Evolutionary conservation across 177 flowering plant species (phyloP).

Genomic region (Vitis hybrid): DNA sequence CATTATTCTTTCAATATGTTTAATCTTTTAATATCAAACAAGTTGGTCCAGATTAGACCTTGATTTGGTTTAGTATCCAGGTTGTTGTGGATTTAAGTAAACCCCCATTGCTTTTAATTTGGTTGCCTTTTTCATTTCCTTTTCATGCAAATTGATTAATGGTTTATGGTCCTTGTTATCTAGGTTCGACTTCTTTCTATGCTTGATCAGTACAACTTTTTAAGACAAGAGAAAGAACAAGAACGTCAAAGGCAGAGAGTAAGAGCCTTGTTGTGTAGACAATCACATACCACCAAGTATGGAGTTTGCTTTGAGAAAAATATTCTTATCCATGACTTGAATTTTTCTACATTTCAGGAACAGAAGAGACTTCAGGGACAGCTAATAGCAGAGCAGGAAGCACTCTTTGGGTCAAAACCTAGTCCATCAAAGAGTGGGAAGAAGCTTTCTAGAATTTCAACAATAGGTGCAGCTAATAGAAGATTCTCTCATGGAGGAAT

Average conservation of each 20-base stretch:
- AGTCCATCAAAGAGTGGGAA: constrained; percentile 48
- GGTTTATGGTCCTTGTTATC: not conserved
- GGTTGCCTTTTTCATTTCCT: not conserved
- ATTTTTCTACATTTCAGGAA: constrained; percentile 41
- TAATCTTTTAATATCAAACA: not conserved
- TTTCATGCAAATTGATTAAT: not conserved
- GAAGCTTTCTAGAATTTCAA: constrained; percentile 28
- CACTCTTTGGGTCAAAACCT: constrained; percentile 63
- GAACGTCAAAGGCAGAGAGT: constrained; percentile 72
- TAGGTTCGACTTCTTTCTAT: constrained; percentile 69
- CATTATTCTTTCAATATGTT: constrained; percentile 1
- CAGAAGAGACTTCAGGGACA: constrained; percentile 77
- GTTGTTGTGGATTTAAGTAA: not conserved
- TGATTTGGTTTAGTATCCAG: not conserved
- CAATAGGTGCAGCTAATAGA: constrained; percentile 19
- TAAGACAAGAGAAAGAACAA: constrained; percentile 76
- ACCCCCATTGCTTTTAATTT: not conserved
- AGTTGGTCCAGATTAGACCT: not conserved
- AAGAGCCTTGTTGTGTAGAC: constrained; percentile 5
- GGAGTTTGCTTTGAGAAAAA: not conserved
- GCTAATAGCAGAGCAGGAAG: constrained; percentile 72
- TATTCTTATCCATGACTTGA: not conserved
- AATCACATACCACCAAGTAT: not conserved
- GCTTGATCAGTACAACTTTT: constrained; percentile 66
- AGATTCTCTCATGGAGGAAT: constrained; percentile 46